Percentiles rank a stretch among this genome's conserved stretches.
phyloP scores from a whole-genome alignment of 2,329 filamentous ascomycete genomes.

The Stylonectria norvegica region DNA sequence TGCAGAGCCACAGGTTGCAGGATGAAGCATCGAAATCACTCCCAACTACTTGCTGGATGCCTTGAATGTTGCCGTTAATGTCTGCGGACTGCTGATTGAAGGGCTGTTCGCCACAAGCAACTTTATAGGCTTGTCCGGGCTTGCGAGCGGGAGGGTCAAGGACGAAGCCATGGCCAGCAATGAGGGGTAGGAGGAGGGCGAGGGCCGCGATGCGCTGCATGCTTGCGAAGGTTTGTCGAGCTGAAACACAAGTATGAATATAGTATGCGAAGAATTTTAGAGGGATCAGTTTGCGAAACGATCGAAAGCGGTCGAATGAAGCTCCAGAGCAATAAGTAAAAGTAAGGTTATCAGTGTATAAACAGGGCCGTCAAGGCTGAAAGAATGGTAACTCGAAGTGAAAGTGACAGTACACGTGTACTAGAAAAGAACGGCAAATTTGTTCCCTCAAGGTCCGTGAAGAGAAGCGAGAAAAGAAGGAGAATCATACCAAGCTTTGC shows the following conservation, averaged over 20 bases:
- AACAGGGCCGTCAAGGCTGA: slow-evolving; percentile 31
- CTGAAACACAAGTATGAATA: no score
- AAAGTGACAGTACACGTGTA: slow-evolving; percentile 27
- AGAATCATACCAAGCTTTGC: slow-evolving; percentile 2
- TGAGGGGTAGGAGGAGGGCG: slow-evolving; percentile 28
- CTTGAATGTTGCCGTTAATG: slow-evolving; percentile 38
- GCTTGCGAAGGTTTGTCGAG: slow-evolving; percentile 6
- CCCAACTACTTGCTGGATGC: slow-evolving; percentile 32
- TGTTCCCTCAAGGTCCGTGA: slow-evolving; percentile 31
- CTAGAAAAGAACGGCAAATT: slow-evolving; percentile 30
- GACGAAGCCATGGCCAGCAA: slow-evolving; percentile 44
- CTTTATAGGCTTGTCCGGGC: slow-evolving; percentile 41
- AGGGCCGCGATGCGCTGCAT: slow-evolving; percentile 25
- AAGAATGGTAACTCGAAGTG: slow-evolving; percentile 23
- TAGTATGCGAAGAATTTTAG: no score
- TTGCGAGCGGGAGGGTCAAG: slow-evolving; percentile 39
- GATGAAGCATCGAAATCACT: slow-evolving; percentile 19
- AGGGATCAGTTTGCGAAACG: slow-evolving; percentile 1
- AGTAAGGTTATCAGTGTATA: no score
- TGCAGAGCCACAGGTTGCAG: slow-evolving; percentile 46
- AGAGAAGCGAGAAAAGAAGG: slow-evolving; percentile 14
- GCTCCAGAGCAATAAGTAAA: slow-evolving; percentile 9
- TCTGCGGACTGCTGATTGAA: slow-evolving; percentile 32
- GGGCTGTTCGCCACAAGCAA: slow-evolving; percentile 43
- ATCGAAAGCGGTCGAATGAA: slow-evolving; percentile 13